These are phyloP conservation scores for Russula earlei DNA, from an alignment of 768 basidiomycete genomes.

Conservation along the genomic window DNA sequence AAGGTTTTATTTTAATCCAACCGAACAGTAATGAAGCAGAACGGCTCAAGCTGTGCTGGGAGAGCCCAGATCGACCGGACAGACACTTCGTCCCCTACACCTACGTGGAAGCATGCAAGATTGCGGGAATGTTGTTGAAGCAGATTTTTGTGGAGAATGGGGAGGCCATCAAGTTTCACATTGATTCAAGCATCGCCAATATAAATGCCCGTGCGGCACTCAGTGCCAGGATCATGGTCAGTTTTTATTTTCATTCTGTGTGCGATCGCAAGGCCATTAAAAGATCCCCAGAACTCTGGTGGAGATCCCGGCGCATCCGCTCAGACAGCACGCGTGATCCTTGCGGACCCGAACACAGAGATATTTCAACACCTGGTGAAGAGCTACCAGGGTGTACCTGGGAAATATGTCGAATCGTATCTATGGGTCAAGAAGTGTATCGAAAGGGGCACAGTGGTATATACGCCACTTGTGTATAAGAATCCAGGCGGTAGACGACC, in stretches of 20 bases:
- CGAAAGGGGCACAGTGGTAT: constrained; percentile 52
- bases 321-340: constrained; percentile 65
- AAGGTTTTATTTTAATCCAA: constrained; percentile 65
- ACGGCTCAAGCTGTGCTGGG: constrained; percentile 70
- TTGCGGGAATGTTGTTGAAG: constrained; percentile 60
- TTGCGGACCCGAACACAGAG: constrained; percentile 74
- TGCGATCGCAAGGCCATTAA: neutral
- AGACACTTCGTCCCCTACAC: constrained; percentile 74
- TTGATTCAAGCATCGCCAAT: constrained; percentile 74
- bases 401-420: constrained; percentile 73
- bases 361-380: constrained; percentile 67
- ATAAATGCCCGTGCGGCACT: constrained; percentile 60
- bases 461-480: constrained; percentile 72
- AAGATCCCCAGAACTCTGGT: constrained; percentile 54
- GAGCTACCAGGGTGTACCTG: constrained; percentile 54
- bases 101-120: constrained; percentile 77
- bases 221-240: constrained; percentile 61
- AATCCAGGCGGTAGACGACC: constrained; percentile 75
- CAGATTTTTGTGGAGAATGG: constrained; percentile 69
- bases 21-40: constrained; percentile 61
- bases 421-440: constrained; percentile 81
- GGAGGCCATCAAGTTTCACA: constrained; percentile 62
- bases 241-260: constrained; percentile 10
- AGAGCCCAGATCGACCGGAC: constrained; percentile 56
- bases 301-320: constrained; percentile 64